Base-by-base conservation (phyloP, 257 asterid genomes). In the Knoxia roxburghii region DNA sequence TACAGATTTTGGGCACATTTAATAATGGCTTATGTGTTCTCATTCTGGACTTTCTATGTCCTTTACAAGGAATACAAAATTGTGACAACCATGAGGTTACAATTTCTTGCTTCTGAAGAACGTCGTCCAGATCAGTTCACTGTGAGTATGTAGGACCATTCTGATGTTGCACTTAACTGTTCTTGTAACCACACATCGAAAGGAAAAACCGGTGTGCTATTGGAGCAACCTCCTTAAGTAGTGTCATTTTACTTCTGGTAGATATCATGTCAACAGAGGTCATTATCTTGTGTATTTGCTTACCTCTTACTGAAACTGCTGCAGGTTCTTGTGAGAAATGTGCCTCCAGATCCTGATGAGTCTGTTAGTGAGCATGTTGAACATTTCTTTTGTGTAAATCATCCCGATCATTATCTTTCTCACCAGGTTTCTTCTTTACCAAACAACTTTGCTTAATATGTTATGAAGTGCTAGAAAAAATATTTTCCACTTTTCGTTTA, bases 361-460 rank as follows among this genome's bases (percentile, higher is more conserved):
- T 90, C 99, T 26, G 94, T 93, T 69, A 80, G 92, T 61, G 86
- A 86, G 81, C 97, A 90, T 18, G 96, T 93, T 78, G 95, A 88
- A 71, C 99, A 90, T 84, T 93, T 93, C 90, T 93, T 93, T 73
- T 85, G 91, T 48, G 97, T 93, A 64, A 88, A 89, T 68, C 99
- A 93, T 82, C 85, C 96, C 1, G 86, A 85, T 75, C 78, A 80
- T 67, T 93, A 88, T 82, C 97, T 93, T 75, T 56, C 78, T 45
- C 96, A 86, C 77, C 95, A 91, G 98, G 82, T 83, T 17, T 61
- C 58, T 21, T 41, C 50, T 70, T 59, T 67, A 51, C 48, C 53
- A 13, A 37, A 6, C n/a, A 49, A 11, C 58, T 45, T 68, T 61
- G 24, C 53, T 15, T 41, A 53, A 59, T 14, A n/a, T 1, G 33